These are phyloP conservation scores for Cordyceps cateniannulata DNA, from an alignment of 2,329 filamentous ascomycete species.

Conservation along the genomic window DNA sequence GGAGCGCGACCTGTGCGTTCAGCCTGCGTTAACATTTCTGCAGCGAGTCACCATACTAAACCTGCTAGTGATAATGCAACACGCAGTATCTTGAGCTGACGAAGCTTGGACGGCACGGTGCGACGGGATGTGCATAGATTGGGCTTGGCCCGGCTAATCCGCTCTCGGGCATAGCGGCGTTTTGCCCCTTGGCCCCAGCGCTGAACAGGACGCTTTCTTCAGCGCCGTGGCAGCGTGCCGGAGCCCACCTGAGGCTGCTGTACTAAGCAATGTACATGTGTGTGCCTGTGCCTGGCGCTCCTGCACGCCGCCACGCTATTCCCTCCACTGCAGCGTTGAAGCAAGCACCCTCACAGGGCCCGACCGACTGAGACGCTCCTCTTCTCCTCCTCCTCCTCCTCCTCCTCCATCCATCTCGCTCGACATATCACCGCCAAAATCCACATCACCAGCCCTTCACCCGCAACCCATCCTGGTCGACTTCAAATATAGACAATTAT, in stretches of 20 bases:
- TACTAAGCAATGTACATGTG: background rate
- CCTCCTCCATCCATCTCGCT: background rate
- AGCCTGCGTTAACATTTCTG: background rate
- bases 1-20: background rate
- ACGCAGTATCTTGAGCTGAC: background rate
- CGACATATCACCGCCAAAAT: background rate
- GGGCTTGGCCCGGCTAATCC: background rate
- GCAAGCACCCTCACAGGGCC: background rate
- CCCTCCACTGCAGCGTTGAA: background rate
- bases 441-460: background rate
- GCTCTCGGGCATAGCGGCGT: background rate
- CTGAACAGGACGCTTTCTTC: background rate
- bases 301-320: background rate
- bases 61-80: background rate
- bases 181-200: constrained; percentile 1
- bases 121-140: background rate
- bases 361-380: background rate
- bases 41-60: no score
- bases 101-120: background rate
- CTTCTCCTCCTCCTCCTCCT: background rate
- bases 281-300: background rate
- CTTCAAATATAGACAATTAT: constrained; percentile 21
- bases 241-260: constrained; percentile 1
- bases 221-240: constrained; percentile 1
- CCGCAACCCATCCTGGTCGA: background rate